These are phyloP conservation scores for Fusarium staphyleae DNA, from an alignment of 2,329 filamentous ascomycete species.

Conservation along the genomic window DNA sequence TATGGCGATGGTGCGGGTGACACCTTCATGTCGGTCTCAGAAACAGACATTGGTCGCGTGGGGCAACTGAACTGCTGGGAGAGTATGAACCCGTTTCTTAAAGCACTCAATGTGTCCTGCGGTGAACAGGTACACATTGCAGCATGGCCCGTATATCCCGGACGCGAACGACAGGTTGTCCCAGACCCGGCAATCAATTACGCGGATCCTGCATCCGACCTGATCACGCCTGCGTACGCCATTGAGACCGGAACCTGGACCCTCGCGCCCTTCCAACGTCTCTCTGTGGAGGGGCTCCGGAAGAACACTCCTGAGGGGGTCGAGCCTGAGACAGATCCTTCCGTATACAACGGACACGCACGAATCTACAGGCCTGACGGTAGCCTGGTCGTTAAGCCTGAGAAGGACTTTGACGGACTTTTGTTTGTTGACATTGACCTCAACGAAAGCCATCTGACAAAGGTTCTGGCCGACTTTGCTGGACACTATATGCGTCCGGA, in stretches of 20 bases:
- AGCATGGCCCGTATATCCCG: constrained; percentile 42
- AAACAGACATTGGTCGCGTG: constrained; percentile 58
- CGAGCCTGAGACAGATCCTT: constrained; percentile 37
- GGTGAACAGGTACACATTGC: constrained; percentile 44
- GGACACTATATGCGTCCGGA: constrained; percentile 51
- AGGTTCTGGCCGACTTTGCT: constrained; percentile 46
- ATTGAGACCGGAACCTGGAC: constrained; percentile 40
- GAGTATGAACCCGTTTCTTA: constrained; percentile 50
- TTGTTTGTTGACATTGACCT: constrained; percentile 60
- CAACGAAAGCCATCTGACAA: constrained; percentile 41
- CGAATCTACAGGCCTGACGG: constrained; percentile 40
- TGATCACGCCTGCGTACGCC: constrained; percentile 39
- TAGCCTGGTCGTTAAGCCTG: constrained; percentile 35
- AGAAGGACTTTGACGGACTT: constrained; percentile 53
- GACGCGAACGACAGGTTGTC: constrained; percentile 29
- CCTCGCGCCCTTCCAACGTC: constrained; percentile 37
- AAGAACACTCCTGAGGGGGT: constrained; percentile 39
- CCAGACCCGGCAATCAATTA: constrained; percentile 41
- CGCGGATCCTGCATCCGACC: constrained; percentile 35
- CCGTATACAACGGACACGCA: constrained; percentile 36
- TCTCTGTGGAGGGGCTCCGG: constrained; percentile 36
- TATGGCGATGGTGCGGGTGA: constrained; percentile 65
- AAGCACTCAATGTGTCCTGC: constrained; percentile 38
- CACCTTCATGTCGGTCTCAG: constrained; percentile 56
- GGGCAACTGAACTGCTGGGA: constrained; percentile 65